Evolutionary conservation across 345 rosid species (phyloP), one percentile per base, ranked within the genome.

Genomic region (Raphanus raphanistrum): DNA sequence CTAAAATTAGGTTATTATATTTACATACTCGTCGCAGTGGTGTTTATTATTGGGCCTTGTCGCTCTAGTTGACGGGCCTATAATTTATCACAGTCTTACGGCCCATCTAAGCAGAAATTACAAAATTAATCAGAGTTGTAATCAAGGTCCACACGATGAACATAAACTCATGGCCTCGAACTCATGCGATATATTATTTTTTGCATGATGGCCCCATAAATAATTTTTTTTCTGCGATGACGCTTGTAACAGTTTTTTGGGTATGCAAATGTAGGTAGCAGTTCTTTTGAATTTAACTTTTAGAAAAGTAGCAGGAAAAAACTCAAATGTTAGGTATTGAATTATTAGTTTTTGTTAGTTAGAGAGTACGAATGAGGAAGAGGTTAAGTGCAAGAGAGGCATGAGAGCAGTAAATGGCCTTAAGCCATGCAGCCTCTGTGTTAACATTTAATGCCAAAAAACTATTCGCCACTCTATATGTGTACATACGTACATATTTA

Each of bases 341-440:
- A 78, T 72, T 11, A 66, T 57, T n/a, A 66, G 80, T 65, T 63
- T 60, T 3, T 8, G 8, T 5, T 65, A 64, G 38, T 13, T 31
- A 55, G 35, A 58, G 79, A 61, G 79, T 68, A 69, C 50, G 15
- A 68, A 60, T 45, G 73, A 32, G 55, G 71, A 54, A 66, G 78
- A 79, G 82, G 79, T 74, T 69, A 74, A 64, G 72, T 80, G 79
- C 82, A 55, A 79, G 82, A 74, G 82, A 74, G 82, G 82, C 82
- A 80, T 74, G 82, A 74, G 79, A 75, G 68, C 62, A 80, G 79
- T 80, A 80, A 80, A 80, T 74, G 72, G 79, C 28, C 72, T 70
- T 70, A 63, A 74, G 63, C 73, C 82, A 80, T 80, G 82, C 82
- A 80, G 76, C 76, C 79, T 80, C 79, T 80, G 79, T 80, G 82